Evolutionary conservation across 148 eudicot species (phyloP).

Genomic region (Diospyros kaki): DNA sequence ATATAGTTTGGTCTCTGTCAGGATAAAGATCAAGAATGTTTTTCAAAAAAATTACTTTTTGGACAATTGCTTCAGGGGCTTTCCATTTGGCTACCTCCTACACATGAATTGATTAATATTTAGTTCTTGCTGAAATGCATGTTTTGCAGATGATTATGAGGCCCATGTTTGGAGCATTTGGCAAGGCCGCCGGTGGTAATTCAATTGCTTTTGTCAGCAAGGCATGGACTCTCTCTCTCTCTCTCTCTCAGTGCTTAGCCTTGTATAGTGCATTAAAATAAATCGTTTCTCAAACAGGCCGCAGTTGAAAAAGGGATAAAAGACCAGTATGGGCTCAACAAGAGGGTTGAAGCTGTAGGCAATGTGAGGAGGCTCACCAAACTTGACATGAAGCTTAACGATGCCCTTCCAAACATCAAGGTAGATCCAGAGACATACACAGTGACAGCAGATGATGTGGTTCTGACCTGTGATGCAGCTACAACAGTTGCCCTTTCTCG

Average conservation of each 20-base stretch:
- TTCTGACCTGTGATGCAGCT: conserved; percentile 73
- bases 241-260: not conserved
- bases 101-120: not conserved
- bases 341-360: conserved; percentile 79
- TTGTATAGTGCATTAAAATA: not conserved
- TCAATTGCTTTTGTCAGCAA: conserved; percentile 94
- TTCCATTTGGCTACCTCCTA: not conserved
- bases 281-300: conserved; percentile 37
- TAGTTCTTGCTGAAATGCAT: conserved; percentile 5
- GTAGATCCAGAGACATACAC: conserved; percentile 86
- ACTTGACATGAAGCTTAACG: conserved; percentile 91
- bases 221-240: conserved; percentile 29
- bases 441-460: conserved; percentile 71
- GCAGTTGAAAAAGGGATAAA: conserved; percentile 61
- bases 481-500: conserved; percentile 73
- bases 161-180: conserved; percentile 97
- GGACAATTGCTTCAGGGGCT: not conserved
- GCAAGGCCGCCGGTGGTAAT: conserved; percentile 78
- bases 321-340: conserved; percentile 57
- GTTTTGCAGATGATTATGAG: conserved; percentile 82
- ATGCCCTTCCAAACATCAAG: conserved; percentile 71
- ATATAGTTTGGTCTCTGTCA: too few species aligned
- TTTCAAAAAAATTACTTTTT: not conserved
- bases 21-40: too few species aligned
- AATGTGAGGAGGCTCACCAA: conserved; percentile 65